Conservation (phyloP, 306 rosid genomes). For the Castanea sativa region DNA sequence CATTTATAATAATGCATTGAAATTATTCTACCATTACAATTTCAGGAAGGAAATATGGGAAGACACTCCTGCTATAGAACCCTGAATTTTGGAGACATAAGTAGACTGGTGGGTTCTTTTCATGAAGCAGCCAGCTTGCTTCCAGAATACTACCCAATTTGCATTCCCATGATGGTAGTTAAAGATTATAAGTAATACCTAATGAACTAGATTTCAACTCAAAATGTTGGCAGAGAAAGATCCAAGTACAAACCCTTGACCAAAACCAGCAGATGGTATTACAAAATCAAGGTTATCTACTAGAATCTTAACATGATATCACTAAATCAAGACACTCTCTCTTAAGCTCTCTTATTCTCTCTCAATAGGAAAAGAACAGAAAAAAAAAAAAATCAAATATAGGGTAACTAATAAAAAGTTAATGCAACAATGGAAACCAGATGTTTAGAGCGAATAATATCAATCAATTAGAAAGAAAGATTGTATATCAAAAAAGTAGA, state of each 20-base stretch:
- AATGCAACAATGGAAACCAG: neutral
- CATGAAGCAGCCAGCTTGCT: neutral
- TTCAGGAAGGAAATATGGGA: neutral
- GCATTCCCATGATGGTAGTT: neutral
- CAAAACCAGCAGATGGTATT: too few relatives aligned
- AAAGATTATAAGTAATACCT: neutral
- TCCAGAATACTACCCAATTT: neutral
- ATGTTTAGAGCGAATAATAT: neutral
- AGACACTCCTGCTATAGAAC: neutral
- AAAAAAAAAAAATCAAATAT: neutral
- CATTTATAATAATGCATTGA: neutral
- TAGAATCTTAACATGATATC: neutral
- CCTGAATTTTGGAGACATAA: neutral
- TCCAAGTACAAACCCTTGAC: neutral
- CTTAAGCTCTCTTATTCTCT: neutral
- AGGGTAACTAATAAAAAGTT: neutral
- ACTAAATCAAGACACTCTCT: neutral
- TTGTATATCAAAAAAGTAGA: neutral
- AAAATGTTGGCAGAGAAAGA: neutral
- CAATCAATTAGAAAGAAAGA: neutral
- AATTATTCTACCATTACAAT: conserved; percentile 7
- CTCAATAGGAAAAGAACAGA: neutral
- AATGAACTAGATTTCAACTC: neutral
- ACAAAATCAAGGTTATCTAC: too few relatives aligned
- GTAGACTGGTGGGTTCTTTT: neutral